Conservation (phyloP, 441 rosid genomes). For the Metrosideros polymorpha region DNA sequence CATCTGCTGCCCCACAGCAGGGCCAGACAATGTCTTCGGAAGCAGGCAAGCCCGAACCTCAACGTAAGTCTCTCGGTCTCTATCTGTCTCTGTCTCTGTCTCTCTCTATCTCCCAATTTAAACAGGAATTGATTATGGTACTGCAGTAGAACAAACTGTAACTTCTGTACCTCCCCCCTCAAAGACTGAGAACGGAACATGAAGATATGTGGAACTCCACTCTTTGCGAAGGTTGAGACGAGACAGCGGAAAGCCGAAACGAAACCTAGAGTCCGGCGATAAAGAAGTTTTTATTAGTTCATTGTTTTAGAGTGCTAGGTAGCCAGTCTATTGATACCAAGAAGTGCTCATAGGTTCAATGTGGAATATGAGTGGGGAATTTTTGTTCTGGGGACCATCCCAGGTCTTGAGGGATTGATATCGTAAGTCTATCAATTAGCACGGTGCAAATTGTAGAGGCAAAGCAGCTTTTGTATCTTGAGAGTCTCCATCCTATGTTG, state of each 20-base stretch:
- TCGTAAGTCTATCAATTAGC: background rate
- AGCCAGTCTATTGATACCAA: background rate
- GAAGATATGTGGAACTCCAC: background rate
- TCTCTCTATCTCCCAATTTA: background rate
- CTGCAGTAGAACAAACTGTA: constrained; percentile 24
- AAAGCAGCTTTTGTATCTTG: background rate
- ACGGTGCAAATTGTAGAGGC: background rate
- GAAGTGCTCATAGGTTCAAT: background rate
- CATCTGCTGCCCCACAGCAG: constrained; percentile 27
- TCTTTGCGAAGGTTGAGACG: background rate
- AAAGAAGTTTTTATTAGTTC: background rate
- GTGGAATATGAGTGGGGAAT: background rate
- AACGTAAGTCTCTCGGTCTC: constrained; percentile 26
- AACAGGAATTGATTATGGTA: constrained; percentile 9
- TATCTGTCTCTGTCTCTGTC: background rate
- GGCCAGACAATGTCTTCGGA: constrained; percentile 11
- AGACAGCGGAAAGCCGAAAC: background rate
- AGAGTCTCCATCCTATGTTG: background rate
- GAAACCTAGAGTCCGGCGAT: background rate
- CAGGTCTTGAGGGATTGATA: fast-evolving
- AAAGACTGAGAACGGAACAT: constrained; percentile 23
- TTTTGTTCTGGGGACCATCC: background rate
- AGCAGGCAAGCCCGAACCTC: constrained; percentile 29
- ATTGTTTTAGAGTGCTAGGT: fast-evolving
- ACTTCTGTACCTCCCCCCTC: constrained; percentile 31